phyloP scores from a whole-genome alignment of 1,284 basidiomycete genomes.

The Cerrena zonata region DNA sequence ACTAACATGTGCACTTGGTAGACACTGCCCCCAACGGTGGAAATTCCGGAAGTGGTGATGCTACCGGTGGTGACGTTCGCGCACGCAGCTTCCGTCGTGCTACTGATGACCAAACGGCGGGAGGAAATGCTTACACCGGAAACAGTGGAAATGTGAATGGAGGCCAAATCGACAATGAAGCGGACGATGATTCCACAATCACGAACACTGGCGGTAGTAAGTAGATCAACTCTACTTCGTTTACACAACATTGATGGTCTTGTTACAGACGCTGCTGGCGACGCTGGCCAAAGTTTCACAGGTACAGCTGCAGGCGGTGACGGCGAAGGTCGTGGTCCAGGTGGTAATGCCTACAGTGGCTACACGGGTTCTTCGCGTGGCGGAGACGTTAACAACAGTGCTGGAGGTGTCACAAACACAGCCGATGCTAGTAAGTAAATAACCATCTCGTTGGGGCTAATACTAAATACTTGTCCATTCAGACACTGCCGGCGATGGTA shows the following conservation, averaged over 20 bases:
- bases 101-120: conserved; percentile 7
- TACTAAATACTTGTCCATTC: background rate
- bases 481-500: conserved; percentile 14
- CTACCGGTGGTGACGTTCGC: conserved; percentile 23
- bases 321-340: conserved; percentile 23
- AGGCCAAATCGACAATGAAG: conserved; percentile 12
- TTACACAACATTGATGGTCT: background rate
- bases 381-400: conserved; percentile 21
- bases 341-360: conserved; percentile 28
- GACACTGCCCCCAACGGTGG: conserved; percentile 22
- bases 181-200: conserved; percentile 12
- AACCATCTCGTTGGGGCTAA: background rate
- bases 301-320: conserved; percentile 23
- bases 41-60: conserved; percentile 21
- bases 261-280: conserved; percentile 11
- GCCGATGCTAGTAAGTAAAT: conserved; percentile 17
- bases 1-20: conserved; percentile 2
- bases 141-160: conserved; percentile 11
- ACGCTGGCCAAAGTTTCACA: conserved; percentile 19
- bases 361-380: conserved; percentile 21
- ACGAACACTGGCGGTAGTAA: conserved; percentile 13
- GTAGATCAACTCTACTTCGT: conserved; percentile 1
- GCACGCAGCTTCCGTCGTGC: conserved; percentile 1
- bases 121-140: conserved; percentile 16
- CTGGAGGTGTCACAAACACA: conserved; percentile 17